phyloP scores from a whole-genome alignment of 2,329 filamentous ascomycete genomes.

The Arthrinium puccinioides region DNA sequence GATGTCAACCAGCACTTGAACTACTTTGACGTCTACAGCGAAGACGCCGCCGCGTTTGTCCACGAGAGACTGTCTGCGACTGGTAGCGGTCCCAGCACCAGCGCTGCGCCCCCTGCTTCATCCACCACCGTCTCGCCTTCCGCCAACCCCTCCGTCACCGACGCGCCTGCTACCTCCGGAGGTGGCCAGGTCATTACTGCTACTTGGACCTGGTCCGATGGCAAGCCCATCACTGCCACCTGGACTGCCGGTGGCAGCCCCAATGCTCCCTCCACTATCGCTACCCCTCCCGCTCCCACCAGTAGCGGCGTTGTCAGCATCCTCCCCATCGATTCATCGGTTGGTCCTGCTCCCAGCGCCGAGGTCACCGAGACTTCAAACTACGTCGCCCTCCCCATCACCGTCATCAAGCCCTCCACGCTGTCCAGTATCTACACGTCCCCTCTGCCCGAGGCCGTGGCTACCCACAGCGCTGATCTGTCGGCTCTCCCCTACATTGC shows the following conservation, averaged over 20 bases:
- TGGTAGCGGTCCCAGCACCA: not conserved
- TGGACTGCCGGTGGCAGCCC: not conserved
- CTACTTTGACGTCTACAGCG: slow-evolving; percentile 26
- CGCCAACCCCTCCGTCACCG: not conserved
- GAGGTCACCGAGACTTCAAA: not conserved
- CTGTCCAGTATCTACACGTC: not conserved
- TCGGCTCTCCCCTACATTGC: not conserved
- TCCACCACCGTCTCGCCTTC: not conserved
- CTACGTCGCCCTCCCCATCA: slow-evolving; percentile 1
- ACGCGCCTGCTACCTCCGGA: no score
- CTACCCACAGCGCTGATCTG: not conserved
- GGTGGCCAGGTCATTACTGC: no score
- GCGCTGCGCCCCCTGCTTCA: not conserved
- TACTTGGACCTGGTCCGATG: no score
- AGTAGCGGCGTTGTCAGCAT: not conserved
- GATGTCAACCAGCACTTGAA: slow-evolving; percentile 25
- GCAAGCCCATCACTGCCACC: not conserved
- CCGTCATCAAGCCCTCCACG: not conserved
- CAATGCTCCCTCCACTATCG: not conserved
- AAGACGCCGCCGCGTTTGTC: slow-evolving; percentile 12
- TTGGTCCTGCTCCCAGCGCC: no score
- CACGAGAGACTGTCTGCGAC: not conserved
- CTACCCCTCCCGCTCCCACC: not conserved
- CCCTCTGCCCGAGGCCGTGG: slow-evolving; percentile 1
- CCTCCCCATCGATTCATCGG: no score